Evolutionary conservation across 2,329 filamentous ascomycete genomes (phyloP), one percentile per base, ranked within the genome.

Genomic region (Pseudofabraea citricarpa): DNA sequence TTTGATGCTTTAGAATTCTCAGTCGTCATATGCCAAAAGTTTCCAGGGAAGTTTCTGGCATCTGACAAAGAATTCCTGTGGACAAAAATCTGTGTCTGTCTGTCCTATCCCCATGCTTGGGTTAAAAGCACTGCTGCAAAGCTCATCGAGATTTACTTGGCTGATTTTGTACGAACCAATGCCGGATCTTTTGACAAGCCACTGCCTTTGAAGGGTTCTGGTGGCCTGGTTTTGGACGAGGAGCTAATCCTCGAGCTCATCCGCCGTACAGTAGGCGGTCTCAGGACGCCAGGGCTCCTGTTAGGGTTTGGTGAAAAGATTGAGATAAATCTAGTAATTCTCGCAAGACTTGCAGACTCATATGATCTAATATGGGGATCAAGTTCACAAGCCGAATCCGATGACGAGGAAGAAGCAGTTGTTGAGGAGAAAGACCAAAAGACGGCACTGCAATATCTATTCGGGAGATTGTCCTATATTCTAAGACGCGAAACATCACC

Each of bases 271-370:
- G 64, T 77, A 6, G 64, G 68, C 36, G 72, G 77, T 15, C 60
- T 95, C 35, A 79, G 79, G 37, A 78, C 77, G 0, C 72, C 76
- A 0, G 77, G 75, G 40, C 63, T 91, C 6, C 81, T 83, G 13
- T 84, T 93, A 56, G 74, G 81, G 8, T 71, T 97, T n/a, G 87
- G 87, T 1, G 74, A 79, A 32, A 88, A 95, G 60, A 82, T 82
- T 10, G 80, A 87, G 4, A 85, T 89, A 52, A 89, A 95, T 50
- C 71, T 95, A 26, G 74, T 91, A 27, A 95, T 95, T 70, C 71
- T 98, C 0, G 87, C 83, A 32, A 79, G 74, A 47, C 82, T 69
- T 57, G 77, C 78, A 46, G 74, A 74, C 12, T 75, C 75, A 24
- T 87, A 83, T 50, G 69, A 72, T 56, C 56, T 73, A 35, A 63